Percentiles rank a stretch among this genome's conserved stretches.
Evolutionary conservation across 371 early-diverging fungal species (phyloP).

Genomic region (Mortierella sp.): DNA sequence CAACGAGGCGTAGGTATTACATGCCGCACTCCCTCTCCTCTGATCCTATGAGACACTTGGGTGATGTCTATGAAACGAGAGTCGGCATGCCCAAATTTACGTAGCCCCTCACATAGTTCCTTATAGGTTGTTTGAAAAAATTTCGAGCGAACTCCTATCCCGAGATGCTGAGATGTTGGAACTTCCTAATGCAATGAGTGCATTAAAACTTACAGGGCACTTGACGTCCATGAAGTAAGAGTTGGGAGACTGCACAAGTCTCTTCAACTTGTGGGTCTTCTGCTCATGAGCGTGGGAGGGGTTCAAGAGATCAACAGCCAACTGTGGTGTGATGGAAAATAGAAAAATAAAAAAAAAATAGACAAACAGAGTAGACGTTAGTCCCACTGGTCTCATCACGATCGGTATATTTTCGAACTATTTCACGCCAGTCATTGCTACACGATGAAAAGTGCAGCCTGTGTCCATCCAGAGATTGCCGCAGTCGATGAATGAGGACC

Average conservation of each 20-base stretch:
- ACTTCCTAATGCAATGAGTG: background rate
- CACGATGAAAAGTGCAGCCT: background rate
- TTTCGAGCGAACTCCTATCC: background rate
- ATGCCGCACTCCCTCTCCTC: too few species aligned
- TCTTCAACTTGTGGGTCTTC: constrained; percentile 99
- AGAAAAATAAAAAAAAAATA: background rate
- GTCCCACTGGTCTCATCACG: constrained; percentile 16
- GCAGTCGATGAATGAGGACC: background rate
- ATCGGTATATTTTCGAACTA: background rate
- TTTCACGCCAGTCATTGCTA: background rate
- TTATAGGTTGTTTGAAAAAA: too few species aligned
- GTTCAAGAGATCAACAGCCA: constrained; percentile 99
- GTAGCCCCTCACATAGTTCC: too few species aligned
- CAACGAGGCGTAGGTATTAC: background rate
- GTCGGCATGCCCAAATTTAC: too few species aligned
- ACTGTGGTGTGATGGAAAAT: constrained; percentile 63
- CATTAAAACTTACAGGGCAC: constrained; percentile 86
- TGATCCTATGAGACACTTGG: too few species aligned
- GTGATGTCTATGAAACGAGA: too few species aligned
- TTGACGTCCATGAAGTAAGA: constrained; percentile 99
- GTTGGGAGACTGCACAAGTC: constrained; percentile 99
- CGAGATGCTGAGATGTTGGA: background rate
- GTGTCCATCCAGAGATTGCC: background rate
- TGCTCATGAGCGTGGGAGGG: constrained; percentile 95
- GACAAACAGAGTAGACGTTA: constrained; percentile 20